Evolutionary conservation across 192 early-diverging fungal genomes (phyloP).

Genomic region (Umbelopsis sp.): DNA sequence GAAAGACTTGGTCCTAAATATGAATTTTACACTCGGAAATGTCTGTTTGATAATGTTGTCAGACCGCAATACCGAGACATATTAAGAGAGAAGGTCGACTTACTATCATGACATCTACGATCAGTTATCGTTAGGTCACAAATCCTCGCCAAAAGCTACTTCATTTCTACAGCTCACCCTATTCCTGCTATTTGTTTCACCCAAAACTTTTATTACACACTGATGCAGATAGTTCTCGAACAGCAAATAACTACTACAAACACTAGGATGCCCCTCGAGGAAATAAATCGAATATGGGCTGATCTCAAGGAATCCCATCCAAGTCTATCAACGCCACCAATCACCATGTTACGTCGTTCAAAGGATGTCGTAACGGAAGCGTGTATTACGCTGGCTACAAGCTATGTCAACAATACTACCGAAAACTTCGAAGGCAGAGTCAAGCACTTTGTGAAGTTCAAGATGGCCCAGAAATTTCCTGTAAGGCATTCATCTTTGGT

Average conservation of each 20-base stretch:
- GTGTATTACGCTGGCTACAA: neutral
- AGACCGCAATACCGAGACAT: neutral
- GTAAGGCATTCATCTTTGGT: no score
- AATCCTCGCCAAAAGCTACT: neutral
- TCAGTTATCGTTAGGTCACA: conserved; percentile 8
- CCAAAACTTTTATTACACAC: conserved; percentile 2
- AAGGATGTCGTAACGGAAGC: conserved; percentile 6
- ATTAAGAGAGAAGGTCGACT: neutral
- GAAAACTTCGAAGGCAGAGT: neutral
- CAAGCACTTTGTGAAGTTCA: no score
- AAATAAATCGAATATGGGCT: neutral
- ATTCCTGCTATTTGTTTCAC: conserved; percentile 8
- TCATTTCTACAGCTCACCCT: neutral
- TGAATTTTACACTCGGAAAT: neutral
- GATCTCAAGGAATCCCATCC: conserved; percentile 1
- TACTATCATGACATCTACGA: neutral
- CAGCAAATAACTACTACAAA: conserved; percentile 4
- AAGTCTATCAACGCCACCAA: neutral
- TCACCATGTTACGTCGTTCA: neutral
- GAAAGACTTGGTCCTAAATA: neutral
- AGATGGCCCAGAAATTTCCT: no score
- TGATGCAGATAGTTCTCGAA: conserved; percentile 5
- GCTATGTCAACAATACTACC: neutral
- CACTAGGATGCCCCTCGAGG: conserved; percentile 8
- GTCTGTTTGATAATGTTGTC: conserved; percentile 7